Base-by-base conservation (phyloP, 495 filamentous ascomycete genomes). In the Choiromyces venosus region DNA sequence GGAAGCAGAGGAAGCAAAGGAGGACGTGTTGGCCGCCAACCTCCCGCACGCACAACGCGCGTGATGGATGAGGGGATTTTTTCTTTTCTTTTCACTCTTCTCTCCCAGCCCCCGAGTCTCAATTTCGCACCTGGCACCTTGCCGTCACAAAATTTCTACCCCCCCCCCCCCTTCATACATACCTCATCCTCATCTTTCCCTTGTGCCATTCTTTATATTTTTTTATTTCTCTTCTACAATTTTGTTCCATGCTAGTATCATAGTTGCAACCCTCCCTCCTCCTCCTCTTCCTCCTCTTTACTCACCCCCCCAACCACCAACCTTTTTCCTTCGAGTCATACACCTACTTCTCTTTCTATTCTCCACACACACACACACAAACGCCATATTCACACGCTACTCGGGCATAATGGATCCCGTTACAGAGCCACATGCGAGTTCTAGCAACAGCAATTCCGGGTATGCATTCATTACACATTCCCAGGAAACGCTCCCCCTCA, bases 391-490 rank as follows among this genome's bases (percentile, higher is more conserved):
- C 70, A 83, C 35, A 68, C 67, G 29, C 44, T 70, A 83, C 73
- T 71, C 36, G 4, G 19, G 37, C 16, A 76, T 82, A 84, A 79
- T 76, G 73, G 77, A 80, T 37, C 67, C 70, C 64, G 29, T 71
- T 64, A 70, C 77, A 35, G 78, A 80, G 56, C 74, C 78, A 61
- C 78, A 80, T 37, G 70, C 73, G 39, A 76, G 78, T 66, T 70
- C 78, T 37, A 76, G 77, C 71, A 73, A 69, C 69, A 33, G 70
- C 46, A 61, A 61, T 61, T 80, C 78, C 4, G 76, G 73, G 67
- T 89, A 87, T 81, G 89, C 89, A 68, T 92, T 92, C 79, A 83
- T 91, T 19, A 87, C 90, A 10, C 89, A 91, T 80, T 91, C 89
- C 12, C 88, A 90, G 76, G 86, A 88, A 56, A 90, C 88, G 38